phyloP scores from a whole-genome alignment of 768 basidiomycete species.

The Rhodotorula taiwanensis region DNA sequence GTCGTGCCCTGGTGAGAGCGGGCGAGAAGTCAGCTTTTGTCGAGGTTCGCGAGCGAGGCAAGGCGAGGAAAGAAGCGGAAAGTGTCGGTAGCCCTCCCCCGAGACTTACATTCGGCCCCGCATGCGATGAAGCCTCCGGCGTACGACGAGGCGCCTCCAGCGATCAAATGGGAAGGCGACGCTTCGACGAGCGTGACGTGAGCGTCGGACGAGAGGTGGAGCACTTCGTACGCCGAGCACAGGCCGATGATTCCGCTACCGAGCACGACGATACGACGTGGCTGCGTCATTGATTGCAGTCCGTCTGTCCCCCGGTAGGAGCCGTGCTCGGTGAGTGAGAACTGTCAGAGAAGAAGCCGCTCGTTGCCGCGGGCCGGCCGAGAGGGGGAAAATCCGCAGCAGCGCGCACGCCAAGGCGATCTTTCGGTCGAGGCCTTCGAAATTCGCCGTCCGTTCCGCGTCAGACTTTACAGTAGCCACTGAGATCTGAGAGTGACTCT shows the following conservation, averaged over 20 bases:
- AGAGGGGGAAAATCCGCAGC: too few species aligned
- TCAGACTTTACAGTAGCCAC: too few species aligned
- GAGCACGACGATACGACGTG: conserved; percentile 47
- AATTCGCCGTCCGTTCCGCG: too few species aligned
- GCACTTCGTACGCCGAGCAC: conserved; percentile 49
- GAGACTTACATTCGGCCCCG: conserved; percentile 42
- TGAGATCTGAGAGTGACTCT: too few species aligned
- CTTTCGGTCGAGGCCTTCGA: too few species aligned
- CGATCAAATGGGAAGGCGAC: conserved; percentile 44
- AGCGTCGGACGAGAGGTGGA: conserved; percentile 38
- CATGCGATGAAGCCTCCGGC: conserved; percentile 50
- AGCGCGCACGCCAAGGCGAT: too few species aligned
- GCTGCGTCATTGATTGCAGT: background rate
- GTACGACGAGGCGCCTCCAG: conserved; percentile 45
- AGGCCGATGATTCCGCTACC: conserved; percentile 53
- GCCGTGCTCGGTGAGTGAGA: too few species aligned
- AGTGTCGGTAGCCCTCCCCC: too few species aligned
- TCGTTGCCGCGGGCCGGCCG: too few species aligned
- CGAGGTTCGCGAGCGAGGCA: background rate
- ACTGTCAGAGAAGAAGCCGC: too few species aligned
- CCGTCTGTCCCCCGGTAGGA: too few species aligned
- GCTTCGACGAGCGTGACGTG: conserved; percentile 50
- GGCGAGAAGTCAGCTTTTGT: background rate
- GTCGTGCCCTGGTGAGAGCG: conserved; percentile 38
- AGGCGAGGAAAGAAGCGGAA: background rate